Evolutionary conservation across 805 yeast species (phyloP), one percentile per base, ranked within the genome.

Genomic region (Barnettozyma vustinii): DNA sequence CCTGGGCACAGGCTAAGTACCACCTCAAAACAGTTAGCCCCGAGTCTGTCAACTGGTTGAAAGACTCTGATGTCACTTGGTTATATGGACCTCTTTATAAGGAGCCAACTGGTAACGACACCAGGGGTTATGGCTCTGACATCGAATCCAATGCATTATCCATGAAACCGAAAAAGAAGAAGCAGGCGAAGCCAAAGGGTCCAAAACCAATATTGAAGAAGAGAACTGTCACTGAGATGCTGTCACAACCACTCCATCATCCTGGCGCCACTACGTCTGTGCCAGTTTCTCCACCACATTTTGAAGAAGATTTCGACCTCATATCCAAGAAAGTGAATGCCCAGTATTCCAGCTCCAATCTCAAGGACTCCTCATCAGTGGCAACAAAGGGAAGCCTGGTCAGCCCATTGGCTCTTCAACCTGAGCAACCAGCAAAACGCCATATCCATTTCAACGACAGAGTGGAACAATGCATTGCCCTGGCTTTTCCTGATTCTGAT

Each of bases 31-130:
- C 99, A 0, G 87, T 92, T 7, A 81, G 91, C 18, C 99, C 99
- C 1, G 95, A 89, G 60, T 77, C 80, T 35, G 87, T 94, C 42
- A 92, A 94, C 66, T 94, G 99, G 99, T 81, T 89, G 40, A 94
- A 95, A 68, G 99, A 94, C 60, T 84, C 85, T 50, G 99, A 94
- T 65, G 97, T 94, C 10, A 90, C 97, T 1, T 94, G 99, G 99
- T 76, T 94, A 13, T 94, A 92, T 68, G 99, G 99, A 1, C 99
- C 99, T 0, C 57, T 61, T 9, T 59, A 61, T 42, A 59, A 52
- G 39, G 61, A 58, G 40, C 53, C 56, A 16, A 48, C 50, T 13
- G 53, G 50, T 32, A 26, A 23, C 18, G 23, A 37, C 18, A 8
- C 61, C 12, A 59, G 60, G 48, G 70, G 70, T 42, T 69, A 70